Conservation (phyloP, 2,329 filamentous ascomycete genomes). For the Scortechinia acanthostroma region DNA sequence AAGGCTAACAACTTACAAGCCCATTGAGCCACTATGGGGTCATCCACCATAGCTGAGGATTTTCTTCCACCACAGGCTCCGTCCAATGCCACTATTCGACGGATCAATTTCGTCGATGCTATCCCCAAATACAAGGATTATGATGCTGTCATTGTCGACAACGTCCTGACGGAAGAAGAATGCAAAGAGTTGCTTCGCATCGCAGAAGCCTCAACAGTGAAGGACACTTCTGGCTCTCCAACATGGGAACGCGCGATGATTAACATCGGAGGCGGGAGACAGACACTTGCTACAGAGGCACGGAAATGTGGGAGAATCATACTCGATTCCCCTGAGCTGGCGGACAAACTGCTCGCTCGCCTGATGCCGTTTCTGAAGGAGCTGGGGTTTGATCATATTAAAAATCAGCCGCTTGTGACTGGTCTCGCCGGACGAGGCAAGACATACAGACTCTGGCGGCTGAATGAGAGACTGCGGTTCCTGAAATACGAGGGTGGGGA, state of each 20-base stretch:
- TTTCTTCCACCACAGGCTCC: constrained; percentile 14
- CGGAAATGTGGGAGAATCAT: constrained; percentile 48
- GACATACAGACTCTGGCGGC: constrained; percentile 23
- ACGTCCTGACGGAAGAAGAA: constrained; percentile 37
- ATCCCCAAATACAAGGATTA: constrained; percentile 30
- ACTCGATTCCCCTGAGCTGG: constrained; percentile 36
- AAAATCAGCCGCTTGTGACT: not conserved
- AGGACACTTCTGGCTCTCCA: not conserved
- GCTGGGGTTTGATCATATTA: not conserved
- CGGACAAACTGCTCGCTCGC: constrained; percentile 33
- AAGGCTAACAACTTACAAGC: no score
- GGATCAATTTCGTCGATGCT: constrained; percentile 34
- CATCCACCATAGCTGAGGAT: no score
- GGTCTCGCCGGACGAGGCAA: constrained; percentile 28
- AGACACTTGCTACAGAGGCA: constrained; percentile 32
- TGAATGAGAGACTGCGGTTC: constrained; percentile 47
- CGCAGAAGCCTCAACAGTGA: constrained; percentile 26
- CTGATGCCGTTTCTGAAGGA: constrained; percentile 4
- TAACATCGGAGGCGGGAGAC: constrained; percentile 36
- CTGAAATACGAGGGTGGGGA: constrained; percentile 45
- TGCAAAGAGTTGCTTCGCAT: constrained; percentile 30
- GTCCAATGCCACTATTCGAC: constrained; percentile 19
- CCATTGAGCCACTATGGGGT: no score
- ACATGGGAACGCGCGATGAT: constrained; percentile 44
- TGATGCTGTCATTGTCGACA: constrained; percentile 43